Evolutionary conservation across 352 stramenopile genomes (phyloP).

Genomic region (Phytopythium delawarense): DNA sequence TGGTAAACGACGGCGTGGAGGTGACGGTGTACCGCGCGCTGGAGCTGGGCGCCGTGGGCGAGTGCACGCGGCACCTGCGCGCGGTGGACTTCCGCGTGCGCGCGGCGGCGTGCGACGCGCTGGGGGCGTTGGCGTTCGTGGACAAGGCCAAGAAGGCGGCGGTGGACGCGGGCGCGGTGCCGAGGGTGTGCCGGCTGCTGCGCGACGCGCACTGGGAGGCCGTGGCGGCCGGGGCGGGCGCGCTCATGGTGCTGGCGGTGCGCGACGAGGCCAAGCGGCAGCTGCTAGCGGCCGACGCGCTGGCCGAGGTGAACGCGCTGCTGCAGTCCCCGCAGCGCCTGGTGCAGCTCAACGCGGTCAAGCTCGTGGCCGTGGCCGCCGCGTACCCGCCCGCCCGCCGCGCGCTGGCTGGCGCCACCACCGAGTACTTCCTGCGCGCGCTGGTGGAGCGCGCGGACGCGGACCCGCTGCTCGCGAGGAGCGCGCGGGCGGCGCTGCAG

Average conservation of each 20-base stretch:
- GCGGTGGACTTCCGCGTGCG: slow-evolving; percentile 33
- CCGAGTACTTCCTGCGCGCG: slow-evolving; percentile 42
- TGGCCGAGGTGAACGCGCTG: slow-evolving; percentile 51
- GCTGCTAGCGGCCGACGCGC: slow-evolving; percentile 44
- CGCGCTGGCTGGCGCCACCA: slow-evolving; percentile 43
- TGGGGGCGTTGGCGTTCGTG: slow-evolving; percentile 49
- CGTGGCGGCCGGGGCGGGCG: slow-evolving; percentile 39
- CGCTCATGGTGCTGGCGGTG: slow-evolving; percentile 62
- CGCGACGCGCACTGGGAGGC: slow-evolving; percentile 55
- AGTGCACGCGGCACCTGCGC: slow-evolving; percentile 40
- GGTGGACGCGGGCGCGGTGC: slow-evolving; percentile 48
- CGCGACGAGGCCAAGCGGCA: slow-evolving; percentile 67
- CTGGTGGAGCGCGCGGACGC: slow-evolving; percentile 36
- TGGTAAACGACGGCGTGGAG: slow-evolving; percentile 63
- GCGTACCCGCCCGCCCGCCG: slow-evolving; percentile 48
- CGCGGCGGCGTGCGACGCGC: slow-evolving; percentile 44
- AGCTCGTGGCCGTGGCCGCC: slow-evolving; percentile 57
- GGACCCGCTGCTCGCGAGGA: slow-evolving; percentile 49
- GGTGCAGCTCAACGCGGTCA: slow-evolving; percentile 63
- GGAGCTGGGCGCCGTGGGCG: slow-evolving; percentile 44
- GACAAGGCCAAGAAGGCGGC: slow-evolving; percentile 56
- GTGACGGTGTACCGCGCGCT: slow-evolving; percentile 43
- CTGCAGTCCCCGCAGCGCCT: slow-evolving; percentile 51
- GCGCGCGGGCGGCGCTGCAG: slow-evolving; percentile 46
- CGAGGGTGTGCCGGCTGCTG: slow-evolving; percentile 53